Conservation (phyloP, 306 rosid genomes). For the Cicer chorassanicum region DNA sequence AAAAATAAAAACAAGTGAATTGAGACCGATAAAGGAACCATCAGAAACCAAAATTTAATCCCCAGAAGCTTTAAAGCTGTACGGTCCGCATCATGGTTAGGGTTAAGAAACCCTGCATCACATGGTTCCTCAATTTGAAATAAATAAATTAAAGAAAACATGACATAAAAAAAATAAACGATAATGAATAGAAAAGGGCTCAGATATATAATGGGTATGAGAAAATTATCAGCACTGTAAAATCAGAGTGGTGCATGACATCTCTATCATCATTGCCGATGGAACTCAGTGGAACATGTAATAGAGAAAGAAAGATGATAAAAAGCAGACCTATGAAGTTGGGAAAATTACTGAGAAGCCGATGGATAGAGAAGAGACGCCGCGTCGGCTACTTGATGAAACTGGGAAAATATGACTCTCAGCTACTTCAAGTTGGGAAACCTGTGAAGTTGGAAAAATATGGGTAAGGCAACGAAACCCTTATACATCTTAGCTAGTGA, state of each 20-base stretch:
- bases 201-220: slow-evolving; percentile 68
- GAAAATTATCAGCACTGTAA: slow-evolving; percentile 76
- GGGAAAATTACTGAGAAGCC: no score
- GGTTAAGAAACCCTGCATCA: slow-evolving; percentile 64
- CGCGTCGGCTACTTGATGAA: no score
- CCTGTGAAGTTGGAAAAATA: no score
- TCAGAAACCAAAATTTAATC: slow-evolving; percentile 81
- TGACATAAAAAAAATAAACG: neutral
- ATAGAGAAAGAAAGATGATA: neutral
- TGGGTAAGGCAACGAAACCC: no score
- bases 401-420: no score
- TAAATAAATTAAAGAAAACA: neutral
- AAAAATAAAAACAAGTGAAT: neutral
- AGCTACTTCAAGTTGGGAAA: no score
- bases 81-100: slow-evolving; percentile 98
- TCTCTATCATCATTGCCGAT: slow-evolving; percentile 74
- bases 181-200: slow-evolving; percentile 16
- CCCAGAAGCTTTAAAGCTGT: slow-evolving; percentile 67
- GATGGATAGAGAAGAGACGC: no score
- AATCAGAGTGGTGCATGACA: slow-evolving; percentile 98
- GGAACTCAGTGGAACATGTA: no score
- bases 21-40: slow-evolving; percentile 54
- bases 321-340: no score
- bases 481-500: no score
- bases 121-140: slow-evolving; percentile 47